Percentiles rank a stretch among this genome's conserved stretches.
These are phyloP conservation scores for Plasmodium falciparum DNA, from an alignment of 169 alveolate species.

Conservation along the genomic window DNA sequence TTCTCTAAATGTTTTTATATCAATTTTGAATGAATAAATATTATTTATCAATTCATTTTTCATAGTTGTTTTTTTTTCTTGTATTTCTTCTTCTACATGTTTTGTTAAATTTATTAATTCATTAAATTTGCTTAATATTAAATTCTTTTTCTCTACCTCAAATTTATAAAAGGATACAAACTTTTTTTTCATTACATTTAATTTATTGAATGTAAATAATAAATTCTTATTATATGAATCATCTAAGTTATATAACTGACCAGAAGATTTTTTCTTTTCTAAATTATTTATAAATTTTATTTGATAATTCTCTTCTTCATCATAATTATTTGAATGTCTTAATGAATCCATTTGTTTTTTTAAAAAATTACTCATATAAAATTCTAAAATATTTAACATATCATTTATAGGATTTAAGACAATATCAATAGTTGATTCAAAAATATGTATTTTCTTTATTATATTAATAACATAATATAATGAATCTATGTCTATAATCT, in stretches of 20 bases:
- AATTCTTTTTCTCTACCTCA: conserved; percentile 65
- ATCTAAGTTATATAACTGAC: conserved; percentile 35
- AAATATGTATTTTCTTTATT: conserved; percentile 56
- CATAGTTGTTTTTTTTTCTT: conserved; percentile 49
- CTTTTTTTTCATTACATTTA: conserved; percentile 53
- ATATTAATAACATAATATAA: conserved; percentile 71
- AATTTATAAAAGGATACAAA: conserved; percentile 45
- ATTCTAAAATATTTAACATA: conserved; percentile 59
- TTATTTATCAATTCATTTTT: conserved; percentile 61
- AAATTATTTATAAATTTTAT: conserved; percentile 39
- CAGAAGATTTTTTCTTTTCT: conserved; percentile 45
- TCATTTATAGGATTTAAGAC: conserved; percentile 60
- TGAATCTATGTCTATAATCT: conserved; percentile 54
- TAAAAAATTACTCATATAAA: conserved; percentile 66
- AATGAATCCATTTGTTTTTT: conserved; percentile 60
- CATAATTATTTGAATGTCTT: conserved; percentile 36
- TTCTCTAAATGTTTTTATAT: conserved; percentile 38
- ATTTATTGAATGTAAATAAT: conserved; percentile 21
- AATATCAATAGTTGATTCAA: conserved; percentile 75
- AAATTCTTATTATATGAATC: conserved; percentile 46
- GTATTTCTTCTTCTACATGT: conserved; percentile 76
- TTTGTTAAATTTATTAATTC: conserved; percentile 45
- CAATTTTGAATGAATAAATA: conserved; percentile 33
- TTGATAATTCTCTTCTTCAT: conserved; percentile 69
- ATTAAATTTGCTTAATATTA: conserved; percentile 27